Base-by-base conservation (phyloP, 208 protist genomes). In the Strigomonas culicis region DNA sequence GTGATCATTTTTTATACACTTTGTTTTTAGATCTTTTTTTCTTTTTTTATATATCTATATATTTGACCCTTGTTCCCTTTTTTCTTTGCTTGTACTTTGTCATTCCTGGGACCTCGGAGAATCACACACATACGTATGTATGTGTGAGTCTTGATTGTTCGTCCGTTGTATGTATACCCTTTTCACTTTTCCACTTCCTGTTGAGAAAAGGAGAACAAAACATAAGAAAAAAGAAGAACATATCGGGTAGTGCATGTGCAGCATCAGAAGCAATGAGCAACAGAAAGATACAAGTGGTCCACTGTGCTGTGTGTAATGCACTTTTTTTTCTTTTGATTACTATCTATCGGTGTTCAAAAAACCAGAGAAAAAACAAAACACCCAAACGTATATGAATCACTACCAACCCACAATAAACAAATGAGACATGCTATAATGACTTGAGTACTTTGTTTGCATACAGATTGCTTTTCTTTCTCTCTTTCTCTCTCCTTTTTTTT, bases 401-500 rank as follows among this genome's bases (percentile, higher is more conserved):
- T n/a, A n/a, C n/a, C n/a, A n/a, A n/a, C n/a, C n/a, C n/a, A 10
- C 30, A 63, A 30, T 66, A n/a, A 21, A 27, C 49, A 13, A 65
- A 65, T 4, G 3, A 47, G 2, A 6, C 24, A 30, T 44, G 41
- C n/a, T 17, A 28, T 28, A 41, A 41, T 13, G 6, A 41, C 6
- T 13, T 41, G 36, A 17, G 6, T 13, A 6, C 36, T 41, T 41
- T 13, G 36, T 41, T 41, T 17, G 6, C 13, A 13, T 41, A 6
- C 36, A 6, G 36, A 17, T 17, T 41, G 47, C 15, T 61, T 51
- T 59, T 68, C 50, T 41, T 39, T 8, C 31, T 25, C n/a, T 32
- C 28, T 61, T 60, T 69, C 27, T 32, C 24, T 47, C 39, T 61
- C 60, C 31, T 32, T 60, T 60, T 50, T 68, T 32, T 66, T 63